Percentiles rank a stretch among this genome's conserved stretches.
These are phyloP conservation scores for Puccinia polysora DNA, from an alignment of 1,284 basidiomycete species.

Conservation along the genomic window DNA sequence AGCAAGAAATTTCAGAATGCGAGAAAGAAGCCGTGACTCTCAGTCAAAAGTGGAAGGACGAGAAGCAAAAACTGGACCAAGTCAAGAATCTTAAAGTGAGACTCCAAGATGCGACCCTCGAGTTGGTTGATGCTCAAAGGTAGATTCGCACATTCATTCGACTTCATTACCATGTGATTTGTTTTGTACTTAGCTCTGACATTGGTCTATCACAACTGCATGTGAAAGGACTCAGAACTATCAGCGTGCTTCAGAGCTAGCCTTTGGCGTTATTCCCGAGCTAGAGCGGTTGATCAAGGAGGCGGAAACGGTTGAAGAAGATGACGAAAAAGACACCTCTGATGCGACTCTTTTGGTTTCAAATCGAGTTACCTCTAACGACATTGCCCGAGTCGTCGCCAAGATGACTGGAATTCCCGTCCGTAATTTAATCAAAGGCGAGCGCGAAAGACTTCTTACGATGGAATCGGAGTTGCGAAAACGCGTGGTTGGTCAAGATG, in stretches of 20 bases:
- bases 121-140: conserved; percentile 80
- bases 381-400: conserved; percentile 78
- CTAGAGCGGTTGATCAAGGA: conserved; percentile 63
- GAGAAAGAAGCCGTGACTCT: conserved; percentile 63
- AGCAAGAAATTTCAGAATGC: conserved; percentile 62
- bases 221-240: conserved; percentile 34
- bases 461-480: conserved; percentile 71
- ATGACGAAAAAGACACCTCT: conserved; percentile 56
- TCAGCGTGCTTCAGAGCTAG: conserved; percentile 69
- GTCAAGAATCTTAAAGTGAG: conserved; percentile 68
- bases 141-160: conserved; percentile 72
- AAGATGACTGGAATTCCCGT: conserved; percentile 87
- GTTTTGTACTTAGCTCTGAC: too few relatives aligned
- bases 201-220: not conserved
- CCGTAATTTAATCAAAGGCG: conserved; percentile 78
- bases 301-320: conserved; percentile 63
- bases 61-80: conserved; percentile 68
- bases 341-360: conserved; percentile 61
- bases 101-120: conserved; percentile 55
- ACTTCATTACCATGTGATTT: too few relatives aligned
- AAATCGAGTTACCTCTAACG: conserved; percentile 78
- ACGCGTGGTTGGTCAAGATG: conserved; percentile 81
- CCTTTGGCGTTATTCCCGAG: conserved; percentile 78
- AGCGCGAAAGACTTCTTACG: conserved; percentile 82
- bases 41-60: conserved; percentile 68